These are phyloP conservation scores for Paraurostyla sp. DNA, from an alignment of 73 alveolate species.

Conservation along the genomic window DNA sequence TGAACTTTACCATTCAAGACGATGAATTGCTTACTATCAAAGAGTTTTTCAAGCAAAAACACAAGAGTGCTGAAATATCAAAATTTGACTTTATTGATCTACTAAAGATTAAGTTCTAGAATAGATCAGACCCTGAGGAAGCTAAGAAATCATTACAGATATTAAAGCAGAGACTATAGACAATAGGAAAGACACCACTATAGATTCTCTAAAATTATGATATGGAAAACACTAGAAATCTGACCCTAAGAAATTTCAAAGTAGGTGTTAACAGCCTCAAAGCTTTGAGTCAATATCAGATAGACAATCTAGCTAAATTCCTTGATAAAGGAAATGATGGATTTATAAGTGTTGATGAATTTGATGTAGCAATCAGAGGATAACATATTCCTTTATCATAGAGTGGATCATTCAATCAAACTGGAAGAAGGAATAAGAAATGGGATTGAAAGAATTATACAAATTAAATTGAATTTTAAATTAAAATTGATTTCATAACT, in stretches of 20 bases:
- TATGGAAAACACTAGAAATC: constrained; percentile 5
- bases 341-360: constrained; percentile 32
- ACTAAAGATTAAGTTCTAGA: constrained; percentile 8
- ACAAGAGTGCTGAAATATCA: constrained; percentile 6
- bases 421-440: background rate
- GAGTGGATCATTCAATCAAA: background rate
- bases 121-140: background rate
- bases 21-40: constrained; percentile 57
- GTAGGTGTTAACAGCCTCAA: constrained; percentile 35
- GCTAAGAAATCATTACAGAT: constrained; percentile 28
- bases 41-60: constrained; percentile 18
- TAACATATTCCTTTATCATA: background rate
- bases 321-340: constrained; percentile 66
- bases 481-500: background rate
- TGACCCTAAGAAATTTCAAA: constrained; percentile 66
- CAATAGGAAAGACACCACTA: background rate
- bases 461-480: background rate
- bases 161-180: background rate
- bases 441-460: constrained; percentile 1
- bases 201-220: constrained; percentile 10
- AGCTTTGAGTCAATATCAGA: constrained; percentile 1
- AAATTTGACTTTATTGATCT: constrained; percentile 37
- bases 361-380: constrained; percentile 22
- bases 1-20: constrained; percentile 16
- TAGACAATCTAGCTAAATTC: constrained; percentile 56